These are phyloP conservation scores for Rhinocladiella similis DNA, from an alignment of 2,329 filamentous ascomycete genomes.

Conservation along the genomic window DNA sequence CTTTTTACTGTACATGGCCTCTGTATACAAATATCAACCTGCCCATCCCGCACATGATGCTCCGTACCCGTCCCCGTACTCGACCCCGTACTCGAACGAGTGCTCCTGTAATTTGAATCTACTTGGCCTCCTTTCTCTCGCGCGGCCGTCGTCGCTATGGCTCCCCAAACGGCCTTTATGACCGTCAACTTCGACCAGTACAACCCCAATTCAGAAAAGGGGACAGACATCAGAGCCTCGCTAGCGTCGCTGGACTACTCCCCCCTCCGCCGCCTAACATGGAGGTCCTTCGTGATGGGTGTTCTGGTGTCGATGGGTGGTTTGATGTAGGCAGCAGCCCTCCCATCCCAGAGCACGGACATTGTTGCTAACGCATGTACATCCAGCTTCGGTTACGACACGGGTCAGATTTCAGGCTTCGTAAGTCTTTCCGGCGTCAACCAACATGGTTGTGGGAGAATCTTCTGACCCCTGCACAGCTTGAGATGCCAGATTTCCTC, in stretches of 20 bases:
- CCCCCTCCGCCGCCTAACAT: constrained; percentile 33
- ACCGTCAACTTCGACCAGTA: constrained; percentile 22
- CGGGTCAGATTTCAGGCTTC: constrained; percentile 47
- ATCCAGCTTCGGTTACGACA: constrained; percentile 40
- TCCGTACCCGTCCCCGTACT: neutral
- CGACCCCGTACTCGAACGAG: neutral
- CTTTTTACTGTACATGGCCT: no score
- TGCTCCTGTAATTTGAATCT: neutral
- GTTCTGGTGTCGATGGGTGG: constrained; percentile 48
- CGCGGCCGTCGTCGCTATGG: neutral
- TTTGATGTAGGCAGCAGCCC: constrained; percentile 31
- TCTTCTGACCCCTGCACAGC: neutral
- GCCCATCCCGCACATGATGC: neutral
- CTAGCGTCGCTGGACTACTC: constrained; percentile 26
- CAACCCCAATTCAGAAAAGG: constrained; percentile 21
- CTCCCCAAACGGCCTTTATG: neutral
- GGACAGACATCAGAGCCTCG: constrained; percentile 17
- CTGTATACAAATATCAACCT: no score
- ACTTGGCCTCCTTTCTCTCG: no score
- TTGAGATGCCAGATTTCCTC: constrained; percentile 44
- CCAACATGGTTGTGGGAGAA: no score
- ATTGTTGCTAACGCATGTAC: neutral
- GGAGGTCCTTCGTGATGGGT: constrained; percentile 40
- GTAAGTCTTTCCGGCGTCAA: no score
- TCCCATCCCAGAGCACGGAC: neutral